These are phyloP conservation scores for Brassica cretica DNA, from an alignment of 345 rosid genomes.

Conservation along the genomic window DNA sequence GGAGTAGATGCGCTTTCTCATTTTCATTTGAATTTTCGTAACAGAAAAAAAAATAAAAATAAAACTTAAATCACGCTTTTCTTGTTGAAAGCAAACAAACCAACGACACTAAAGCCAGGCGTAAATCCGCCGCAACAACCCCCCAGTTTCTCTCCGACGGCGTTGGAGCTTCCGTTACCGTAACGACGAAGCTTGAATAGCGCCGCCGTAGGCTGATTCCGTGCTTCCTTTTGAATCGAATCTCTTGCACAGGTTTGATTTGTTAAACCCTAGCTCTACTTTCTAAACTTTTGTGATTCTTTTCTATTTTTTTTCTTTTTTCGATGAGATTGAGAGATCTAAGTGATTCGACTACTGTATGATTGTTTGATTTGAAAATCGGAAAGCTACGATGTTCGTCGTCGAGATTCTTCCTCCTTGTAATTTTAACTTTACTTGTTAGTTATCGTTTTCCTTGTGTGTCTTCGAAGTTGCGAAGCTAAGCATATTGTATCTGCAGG, in stretches of 20 bases:
- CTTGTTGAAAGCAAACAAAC: constrained; percentile 6
- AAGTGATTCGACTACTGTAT: constrained; percentile 19
- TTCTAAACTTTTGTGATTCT: constrained; percentile 6
- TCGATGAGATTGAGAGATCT: constrained; percentile 18
- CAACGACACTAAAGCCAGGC: constrained; percentile 23
- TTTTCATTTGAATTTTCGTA: constrained; percentile 29
- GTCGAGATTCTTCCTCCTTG: constrained; percentile 7
- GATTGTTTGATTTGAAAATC: constrained; percentile 9
- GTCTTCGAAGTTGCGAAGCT: constrained; percentile 26
- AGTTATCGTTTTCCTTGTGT: constrained; percentile 25
- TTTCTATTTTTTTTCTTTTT: neutral
- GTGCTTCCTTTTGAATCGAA: neutral
- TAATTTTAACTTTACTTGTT: constrained; percentile 20
- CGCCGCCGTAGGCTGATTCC: neutral
- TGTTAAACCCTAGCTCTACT: constrained; percentile 37
- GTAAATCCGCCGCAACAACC: constrained; percentile 8
- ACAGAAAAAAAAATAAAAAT: neutral
- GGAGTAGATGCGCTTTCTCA: neutral
- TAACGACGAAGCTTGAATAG: constrained; percentile 14
- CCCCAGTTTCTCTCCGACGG: constrained; percentile 24
- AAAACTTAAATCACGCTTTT: constrained; percentile 24
- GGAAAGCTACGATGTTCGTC: constrained; percentile 9
- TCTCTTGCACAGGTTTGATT: constrained; percentile 29
- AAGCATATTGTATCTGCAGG: constrained; percentile 19
- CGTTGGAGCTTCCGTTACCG: constrained; percentile 19